These are phyloP conservation scores for Auriculariales sp. DNA, from an alignment of 768 basidiomycete species.

Conservation along the genomic window DNA sequence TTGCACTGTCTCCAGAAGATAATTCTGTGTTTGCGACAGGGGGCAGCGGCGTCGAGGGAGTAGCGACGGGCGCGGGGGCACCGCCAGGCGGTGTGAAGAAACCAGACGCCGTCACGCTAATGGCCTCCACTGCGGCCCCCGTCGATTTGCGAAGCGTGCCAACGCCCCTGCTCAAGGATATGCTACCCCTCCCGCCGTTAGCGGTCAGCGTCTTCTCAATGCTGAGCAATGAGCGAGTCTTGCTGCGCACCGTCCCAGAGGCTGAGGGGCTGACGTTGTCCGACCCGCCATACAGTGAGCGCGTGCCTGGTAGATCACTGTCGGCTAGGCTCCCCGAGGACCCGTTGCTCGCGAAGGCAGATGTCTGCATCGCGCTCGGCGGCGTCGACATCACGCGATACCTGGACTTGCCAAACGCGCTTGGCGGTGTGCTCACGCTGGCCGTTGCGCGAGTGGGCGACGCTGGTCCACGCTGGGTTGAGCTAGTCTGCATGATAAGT, in stretches of 20 bases:
- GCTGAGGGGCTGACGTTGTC: constrained; percentile 18
- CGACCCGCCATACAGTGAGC: constrained; percentile 14
- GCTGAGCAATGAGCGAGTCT: constrained; percentile 45
- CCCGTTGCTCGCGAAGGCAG: background rate
- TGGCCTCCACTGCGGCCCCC: constrained; percentile 63
- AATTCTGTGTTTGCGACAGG: no score
- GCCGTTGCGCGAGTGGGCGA: no score
- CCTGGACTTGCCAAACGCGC: constrained; percentile 27
- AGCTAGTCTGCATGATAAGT: background rate
- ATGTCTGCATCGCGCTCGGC: constrained; percentile 2
- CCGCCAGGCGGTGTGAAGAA: constrained; percentile 51
- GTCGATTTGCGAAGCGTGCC: constrained; percentile 41
- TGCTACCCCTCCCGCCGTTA: constrained; percentile 10
- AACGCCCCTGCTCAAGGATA: constrained; percentile 21
- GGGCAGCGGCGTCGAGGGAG: no score
- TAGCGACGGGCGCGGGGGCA: no score
- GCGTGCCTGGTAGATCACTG: constrained; percentile 16
- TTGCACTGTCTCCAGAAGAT: no score
- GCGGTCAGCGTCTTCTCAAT: constrained; percentile 31
- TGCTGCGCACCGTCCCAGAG: constrained; percentile 21
- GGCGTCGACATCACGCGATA: constrained; percentile 1
- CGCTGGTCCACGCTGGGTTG: background rate
- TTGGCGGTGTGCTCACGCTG: no score
- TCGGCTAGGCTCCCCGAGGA: constrained; percentile 3
- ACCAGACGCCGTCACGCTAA: constrained; percentile 61